Percentiles rank a stretch among this genome's conserved stretches.
Evolutionary conservation across 2,329 filamentous ascomycete genomes (phyloP).

Genomic region (Alternaria gansuensis): DNA sequence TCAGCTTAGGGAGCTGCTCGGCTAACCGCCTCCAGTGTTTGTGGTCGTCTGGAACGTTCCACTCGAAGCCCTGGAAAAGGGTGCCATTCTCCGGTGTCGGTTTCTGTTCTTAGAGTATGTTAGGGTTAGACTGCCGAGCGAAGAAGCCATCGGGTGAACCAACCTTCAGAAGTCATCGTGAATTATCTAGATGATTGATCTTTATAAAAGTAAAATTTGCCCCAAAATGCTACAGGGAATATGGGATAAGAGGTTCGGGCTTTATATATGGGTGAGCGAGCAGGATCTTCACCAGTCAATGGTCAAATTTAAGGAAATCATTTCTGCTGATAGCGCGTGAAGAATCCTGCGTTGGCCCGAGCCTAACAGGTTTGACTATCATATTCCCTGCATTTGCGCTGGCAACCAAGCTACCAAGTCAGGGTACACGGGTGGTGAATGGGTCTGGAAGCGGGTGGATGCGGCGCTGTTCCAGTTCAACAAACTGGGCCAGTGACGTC

Average conservation of each 20-base stretch:
- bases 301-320: conserved; percentile 19
- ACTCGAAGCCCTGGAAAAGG: conserved; percentile 77
- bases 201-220: background rate
- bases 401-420: conserved; percentile 13
- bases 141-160: background rate
- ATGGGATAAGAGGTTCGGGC: background rate
- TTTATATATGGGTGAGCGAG: background rate
- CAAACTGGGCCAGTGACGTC: conserved; percentile 41
- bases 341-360: conserved; percentile 10
- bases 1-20: conserved; percentile 62
- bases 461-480: conserved; percentile 35
- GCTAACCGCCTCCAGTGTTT: conserved; percentile 68
- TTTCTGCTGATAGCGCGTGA: conserved; percentile 15
- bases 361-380: conserved; percentile 34
- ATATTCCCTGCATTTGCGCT: conserved; percentile 21
- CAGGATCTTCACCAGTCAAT: conserved; percentile 7
- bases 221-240: background rate
- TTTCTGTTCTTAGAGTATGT: conserved; percentile 35
- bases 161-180: conserved; percentile 44
- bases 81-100: conserved; percentile 51
- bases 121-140: conserved; percentile 1
- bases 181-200: background rate
- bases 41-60: conserved; percentile 71
- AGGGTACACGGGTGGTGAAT: conserved; percentile 14
- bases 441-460: conserved; percentile 20